Base-by-base conservation (phyloP, 352 stramenopile species). In the Phytophthora syringae region DNA sequence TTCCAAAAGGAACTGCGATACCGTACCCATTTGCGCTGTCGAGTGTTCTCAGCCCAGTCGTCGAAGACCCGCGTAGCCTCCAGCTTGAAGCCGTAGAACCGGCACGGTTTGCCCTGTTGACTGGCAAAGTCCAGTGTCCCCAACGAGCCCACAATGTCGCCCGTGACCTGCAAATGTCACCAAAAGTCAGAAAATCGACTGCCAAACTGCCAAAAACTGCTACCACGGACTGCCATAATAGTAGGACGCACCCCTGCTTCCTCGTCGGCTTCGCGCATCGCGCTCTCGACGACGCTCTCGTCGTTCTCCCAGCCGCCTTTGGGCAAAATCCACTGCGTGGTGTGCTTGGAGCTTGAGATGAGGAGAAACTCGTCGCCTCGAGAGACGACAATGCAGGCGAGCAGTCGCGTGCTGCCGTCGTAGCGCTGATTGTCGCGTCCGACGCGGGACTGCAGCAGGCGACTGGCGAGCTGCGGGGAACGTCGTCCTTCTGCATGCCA, bases 281-380 rank as follows among this genome's bases (percentile, higher is more conserved):
- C 97, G 60, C 91, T 95, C 57, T 98, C 87, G 54, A 92, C 76
- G n/a, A 89, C 74, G 0, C 84, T 90, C 70, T 99, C 97, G 62
- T 99, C 97, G 20, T 48, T 82, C 70, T 99, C 97, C 97, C 97
- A 99, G 1, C 96, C 97, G 39, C 97, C 97, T 69, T 99, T 99
- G n/a, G 97, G 97, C 7, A 99, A 67, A 47, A 98, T 98, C 95
- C 95, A 99, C 58, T 96, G 88, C 30, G 80, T 70, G 24, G 60
- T 50, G 44, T 88, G 72, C 67, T 98, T 98, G 63, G 90, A 89
- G 64, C 85, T 96, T 27, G 93, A 96, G 62, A 97, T 97, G 42
- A 98, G 65, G 54, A 99, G 57, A 42, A 88, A 67, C 20, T 72
- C 60, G 9, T 50, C 32, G 24, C 9, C 9, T n/a, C 71, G 67